Conservation (phyloP, 1,139 yeast species). For the Oligophagozyma castellii region DNA sequence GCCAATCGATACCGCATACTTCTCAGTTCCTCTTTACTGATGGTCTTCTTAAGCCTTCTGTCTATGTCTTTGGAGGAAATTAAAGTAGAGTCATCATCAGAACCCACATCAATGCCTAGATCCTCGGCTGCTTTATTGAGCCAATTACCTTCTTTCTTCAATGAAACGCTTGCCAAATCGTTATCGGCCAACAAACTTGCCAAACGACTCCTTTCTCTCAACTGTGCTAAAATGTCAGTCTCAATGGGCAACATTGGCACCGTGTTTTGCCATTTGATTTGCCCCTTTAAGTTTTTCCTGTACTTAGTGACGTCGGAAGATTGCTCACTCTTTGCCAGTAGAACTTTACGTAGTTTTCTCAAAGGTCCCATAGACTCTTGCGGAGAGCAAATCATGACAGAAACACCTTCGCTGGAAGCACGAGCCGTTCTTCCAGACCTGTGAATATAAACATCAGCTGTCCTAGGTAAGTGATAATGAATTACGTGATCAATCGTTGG, state of each 20-base stretch:
- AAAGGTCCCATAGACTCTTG: constrained; percentile 86
- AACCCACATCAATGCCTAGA: constrained; percentile 55
- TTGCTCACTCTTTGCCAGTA: constrained; percentile 28
- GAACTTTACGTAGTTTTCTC: constrained; percentile 53
- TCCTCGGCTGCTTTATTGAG: constrained; percentile 86
- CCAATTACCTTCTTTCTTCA: constrained; percentile 69
- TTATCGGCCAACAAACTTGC: constrained; percentile 70
- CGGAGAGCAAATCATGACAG: constrained; percentile 85
- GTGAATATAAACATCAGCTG: constrained; percentile 91
- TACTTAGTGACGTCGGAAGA: constrained; percentile 5
- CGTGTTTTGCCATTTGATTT: constrained; percentile 36
- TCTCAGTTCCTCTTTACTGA: constrained; percentile 38
- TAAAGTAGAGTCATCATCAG: constrained; percentile 38
- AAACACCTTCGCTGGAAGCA: constrained; percentile 88
- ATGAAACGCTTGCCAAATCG: constrained; percentile 42
- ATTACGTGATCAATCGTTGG: constrained; percentile 87
- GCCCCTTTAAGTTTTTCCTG: constrained; percentile 12
- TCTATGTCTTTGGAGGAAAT: constrained; percentile 49
- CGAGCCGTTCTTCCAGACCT: constrained; percentile 98
- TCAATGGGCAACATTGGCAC: constrained; percentile 69
- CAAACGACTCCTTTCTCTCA: constrained; percentile 52
- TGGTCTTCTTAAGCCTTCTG: constrained; percentile 42
- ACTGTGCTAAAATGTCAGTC: constrained; percentile 52
- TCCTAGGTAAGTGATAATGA: constrained; percentile 87
- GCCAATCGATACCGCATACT: constrained; percentile 42